Conservation (phyloP, 176 grass and related monocot species). For the Eleusine indica region DNA sequence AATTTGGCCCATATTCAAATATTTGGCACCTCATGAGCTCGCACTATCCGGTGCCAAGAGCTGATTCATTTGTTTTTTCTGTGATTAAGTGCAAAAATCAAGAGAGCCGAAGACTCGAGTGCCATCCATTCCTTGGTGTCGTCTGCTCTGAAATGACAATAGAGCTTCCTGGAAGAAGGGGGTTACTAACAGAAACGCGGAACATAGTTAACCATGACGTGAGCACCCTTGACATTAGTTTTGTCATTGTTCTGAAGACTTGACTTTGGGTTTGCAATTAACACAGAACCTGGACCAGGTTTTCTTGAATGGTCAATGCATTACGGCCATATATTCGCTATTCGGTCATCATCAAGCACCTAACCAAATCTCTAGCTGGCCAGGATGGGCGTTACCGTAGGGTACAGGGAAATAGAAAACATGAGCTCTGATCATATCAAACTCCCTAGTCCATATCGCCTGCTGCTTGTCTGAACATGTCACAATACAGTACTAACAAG, state of each 20-base stretch:
- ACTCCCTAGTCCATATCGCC: neutral
- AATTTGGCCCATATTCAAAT: neutral
- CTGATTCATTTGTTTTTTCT: neutral
- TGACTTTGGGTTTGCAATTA: conserved; percentile 10
- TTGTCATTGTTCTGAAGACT: conserved; percentile 8
- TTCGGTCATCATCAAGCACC: neutral
- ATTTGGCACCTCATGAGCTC: neutral
- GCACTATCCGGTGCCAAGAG: neutral
- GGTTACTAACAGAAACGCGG: neutral
- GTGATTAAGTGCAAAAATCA: no score
- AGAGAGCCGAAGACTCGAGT: no score
- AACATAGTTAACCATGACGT: neutral
- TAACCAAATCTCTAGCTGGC: neutral
- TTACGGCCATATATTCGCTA: neutral
- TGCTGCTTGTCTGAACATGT: neutral
- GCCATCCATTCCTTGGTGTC: neutral
- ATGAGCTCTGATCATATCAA: neutral
- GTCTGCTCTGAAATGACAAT: neutral
- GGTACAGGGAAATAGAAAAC: neutral
- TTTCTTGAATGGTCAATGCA: neutral
- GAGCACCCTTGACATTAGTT: neutral
- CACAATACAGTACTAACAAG: neutral
- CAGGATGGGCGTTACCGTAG: neutral
- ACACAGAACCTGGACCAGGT: neutral
- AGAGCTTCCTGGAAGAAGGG: neutral